phyloP scores from a whole-genome alignment of 1,284 basidiomycete genomes.

The Sphagnurus paluster region DNA sequence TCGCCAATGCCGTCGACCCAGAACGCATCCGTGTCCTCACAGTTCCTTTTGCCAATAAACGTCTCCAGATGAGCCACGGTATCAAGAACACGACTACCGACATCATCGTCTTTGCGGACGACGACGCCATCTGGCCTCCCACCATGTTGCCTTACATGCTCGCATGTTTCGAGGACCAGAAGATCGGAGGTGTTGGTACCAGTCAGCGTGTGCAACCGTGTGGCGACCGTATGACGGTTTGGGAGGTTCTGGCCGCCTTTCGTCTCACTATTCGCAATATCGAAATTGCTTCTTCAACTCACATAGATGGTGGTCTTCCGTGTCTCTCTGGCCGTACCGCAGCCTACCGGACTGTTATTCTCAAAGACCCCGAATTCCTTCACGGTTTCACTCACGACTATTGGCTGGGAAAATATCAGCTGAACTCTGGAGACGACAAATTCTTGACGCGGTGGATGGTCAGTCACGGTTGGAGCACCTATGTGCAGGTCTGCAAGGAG shows the following conservation, averaged over 20 bases:
- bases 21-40: slow-evolving; percentile 83
- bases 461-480: slow-evolving; percentile 90
- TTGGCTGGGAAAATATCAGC: slow-evolving; percentile 90
- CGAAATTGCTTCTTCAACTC: slow-evolving; percentile 84
- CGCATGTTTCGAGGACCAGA: slow-evolving; percentile 92
- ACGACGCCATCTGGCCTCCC: slow-evolving; percentile 93
- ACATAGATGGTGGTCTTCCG: slow-evolving; percentile 90
- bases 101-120: slow-evolving; percentile 94
- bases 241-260: slow-evolving; percentile 93
- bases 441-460: slow-evolving; percentile 97
- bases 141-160: slow-evolving; percentile 83
- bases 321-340: slow-evolving; percentile 92
- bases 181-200: slow-evolving; percentile 89
- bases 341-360: slow-evolving; percentile 88
- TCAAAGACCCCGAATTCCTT: slow-evolving; percentile 91
- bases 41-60: slow-evolving; percentile 91
- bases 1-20: slow-evolving; percentile 85
- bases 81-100: slow-evolving; percentile 88
- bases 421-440: slow-evolving; percentile 93
- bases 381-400: slow-evolving; percentile 92
- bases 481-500: slow-evolving; percentile 89
- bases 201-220: slow-evolving; percentile 85
- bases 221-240: slow-evolving; percentile 81
- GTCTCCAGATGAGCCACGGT: slow-evolving; percentile 89
- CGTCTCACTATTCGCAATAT: slow-evolving; percentile 90